These are phyloP conservation scores for Umbelopsis vinacea DNA, from an alignment of 192 early-diverging fungal species.

Conservation along the genomic window DNA sequence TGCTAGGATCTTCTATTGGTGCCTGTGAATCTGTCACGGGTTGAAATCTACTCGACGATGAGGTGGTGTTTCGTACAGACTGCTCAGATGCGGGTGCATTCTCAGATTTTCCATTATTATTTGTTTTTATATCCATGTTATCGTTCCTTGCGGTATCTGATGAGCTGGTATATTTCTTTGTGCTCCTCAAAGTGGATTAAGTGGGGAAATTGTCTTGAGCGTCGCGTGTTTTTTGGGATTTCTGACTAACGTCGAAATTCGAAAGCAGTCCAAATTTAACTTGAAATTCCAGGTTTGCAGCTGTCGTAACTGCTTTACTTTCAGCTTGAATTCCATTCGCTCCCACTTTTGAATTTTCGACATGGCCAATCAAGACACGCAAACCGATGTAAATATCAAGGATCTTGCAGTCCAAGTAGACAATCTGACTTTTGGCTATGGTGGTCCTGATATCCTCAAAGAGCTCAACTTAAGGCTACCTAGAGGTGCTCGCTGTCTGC, in stretches of 20 bases:
- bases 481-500: slow-evolving; percentile 63
- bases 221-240: too few relatives aligned
- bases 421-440: slow-evolving; percentile 61
- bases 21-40: slow-evolving; percentile 15
- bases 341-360: neutral
- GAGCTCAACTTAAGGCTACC: slow-evolving; percentile 55
- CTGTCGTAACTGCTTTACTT: too few relatives aligned
- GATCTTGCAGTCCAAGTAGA: slow-evolving; percentile 46
- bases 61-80: neutral
- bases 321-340: too few relatives aligned
- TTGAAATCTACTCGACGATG: neutral
- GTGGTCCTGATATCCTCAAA: slow-evolving; percentile 59
- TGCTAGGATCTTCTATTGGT: slow-evolving; percentile 27
- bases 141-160: neutral
- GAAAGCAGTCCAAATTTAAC: too few relatives aligned
- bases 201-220: too few relatives aligned
- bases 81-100: neutral
- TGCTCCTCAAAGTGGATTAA: too few relatives aligned
- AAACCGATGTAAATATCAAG: neutral
- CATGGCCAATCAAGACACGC: neutral
- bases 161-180: neutral
- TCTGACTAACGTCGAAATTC: too few relatives aligned
- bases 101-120: neutral
- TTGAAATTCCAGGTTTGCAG: too few relatives aligned
- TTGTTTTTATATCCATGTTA: neutral